Evolutionary conservation across 1,284 basidiomycete genomes (phyloP).

Genomic region (Leccinum solheimii): DNA sequence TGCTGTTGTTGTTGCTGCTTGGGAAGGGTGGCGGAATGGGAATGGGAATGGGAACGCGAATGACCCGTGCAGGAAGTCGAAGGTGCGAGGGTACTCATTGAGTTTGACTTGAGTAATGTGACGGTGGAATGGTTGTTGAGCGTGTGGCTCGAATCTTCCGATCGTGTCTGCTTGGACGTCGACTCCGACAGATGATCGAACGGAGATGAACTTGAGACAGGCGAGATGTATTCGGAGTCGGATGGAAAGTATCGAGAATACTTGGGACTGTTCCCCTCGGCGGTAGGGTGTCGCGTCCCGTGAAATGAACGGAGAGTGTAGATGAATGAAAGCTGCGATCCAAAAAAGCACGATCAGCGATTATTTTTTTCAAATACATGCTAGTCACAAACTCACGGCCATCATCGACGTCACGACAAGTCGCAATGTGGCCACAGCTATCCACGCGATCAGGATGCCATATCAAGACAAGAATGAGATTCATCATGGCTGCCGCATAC

Average conservation of each 20-base stretch:
- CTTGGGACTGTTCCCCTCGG: slow-evolving; percentile 3
- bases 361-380: not conserved
- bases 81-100: slow-evolving; percentile 29
- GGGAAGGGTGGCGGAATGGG: slow-evolving; percentile 4
- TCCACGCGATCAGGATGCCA: slow-evolving; percentile 51
- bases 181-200: slow-evolving; percentile 16
- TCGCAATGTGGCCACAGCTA: slow-evolving; percentile 50
- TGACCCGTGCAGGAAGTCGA: slow-evolving; percentile 29
- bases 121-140: slow-evolving; percentile 21
- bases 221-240: slow-evolving; percentile 25
- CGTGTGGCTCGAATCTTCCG: slow-evolving; percentile 23
- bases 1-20: not conserved
- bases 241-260: slow-evolving; percentile 24
- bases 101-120: slow-evolving; percentile 31
- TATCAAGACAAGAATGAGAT: slow-evolving; percentile 51
- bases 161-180: slow-evolving; percentile 14
- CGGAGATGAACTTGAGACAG: slow-evolving; percentile 21
- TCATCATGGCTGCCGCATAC: slow-evolving; percentile 51
- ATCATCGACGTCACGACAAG: slow-evolving; percentile 50
- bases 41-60: slow-evolving; percentile 23
- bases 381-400: slow-evolving; percentile 43
- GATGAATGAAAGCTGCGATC: slow-evolving; percentile 39
- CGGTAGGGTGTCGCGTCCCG: slow-evolving; percentile 19
- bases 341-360: slow-evolving; percentile 10
- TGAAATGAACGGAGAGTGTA: slow-evolving; percentile 25